Evolutionary conservation across 225 moss, liverwort and hornwort genomes (phyloP).

Genomic region (Pseudoscleropodium purum): DNA sequence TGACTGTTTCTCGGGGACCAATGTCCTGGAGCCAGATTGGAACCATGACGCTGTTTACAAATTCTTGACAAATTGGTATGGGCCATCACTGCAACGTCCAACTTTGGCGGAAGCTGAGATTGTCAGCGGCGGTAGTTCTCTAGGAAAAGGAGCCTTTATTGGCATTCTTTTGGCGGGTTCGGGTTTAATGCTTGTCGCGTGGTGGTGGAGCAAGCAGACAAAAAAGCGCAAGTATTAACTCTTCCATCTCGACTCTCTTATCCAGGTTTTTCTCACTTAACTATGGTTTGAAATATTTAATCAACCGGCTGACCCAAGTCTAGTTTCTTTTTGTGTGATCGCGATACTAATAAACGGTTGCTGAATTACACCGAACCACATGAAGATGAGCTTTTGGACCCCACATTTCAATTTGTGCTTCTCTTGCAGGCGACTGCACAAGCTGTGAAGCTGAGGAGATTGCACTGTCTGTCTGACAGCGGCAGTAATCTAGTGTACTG

Average conservation of each 20-base stretch:
- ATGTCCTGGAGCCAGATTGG: constrained; percentile 56
- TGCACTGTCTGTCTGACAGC: not conserved
- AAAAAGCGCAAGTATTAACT: constrained; percentile 90
- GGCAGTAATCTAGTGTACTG: constrained; percentile 17
- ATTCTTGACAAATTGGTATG: constrained; percentile 71
- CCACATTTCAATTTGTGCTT: not conserved
- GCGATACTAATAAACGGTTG: not conserved
- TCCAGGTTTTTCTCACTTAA: constrained; percentile 37
- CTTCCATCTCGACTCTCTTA: constrained; percentile 25
- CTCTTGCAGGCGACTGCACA: constrained; percentile 28
- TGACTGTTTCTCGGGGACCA: constrained; percentile 33
- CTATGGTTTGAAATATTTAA: not conserved
- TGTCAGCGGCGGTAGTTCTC: constrained; percentile 25
- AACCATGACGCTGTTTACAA: constrained; percentile 60
- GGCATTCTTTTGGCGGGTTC: constrained; percentile 60
- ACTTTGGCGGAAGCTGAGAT: not conserved
- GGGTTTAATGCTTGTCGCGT: constrained; percentile 64
- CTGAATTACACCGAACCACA: not conserved
- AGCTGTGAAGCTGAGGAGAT: constrained; percentile 16
- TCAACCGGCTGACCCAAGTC: not conserved
- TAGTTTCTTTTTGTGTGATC: not conserved
- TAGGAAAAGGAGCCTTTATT: constrained; percentile 44
- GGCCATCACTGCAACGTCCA: constrained; percentile 35
- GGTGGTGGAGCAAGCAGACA: constrained; percentile 74
- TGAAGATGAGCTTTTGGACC: not conserved